A percentile compares a stretch with the other conserved stretches of the same genome.
These are phyloP conservation scores for Hyaloscypha bicolor DNA, from an alignment of 495 filamentous ascomycete species.

Conservation along the genomic window DNA sequence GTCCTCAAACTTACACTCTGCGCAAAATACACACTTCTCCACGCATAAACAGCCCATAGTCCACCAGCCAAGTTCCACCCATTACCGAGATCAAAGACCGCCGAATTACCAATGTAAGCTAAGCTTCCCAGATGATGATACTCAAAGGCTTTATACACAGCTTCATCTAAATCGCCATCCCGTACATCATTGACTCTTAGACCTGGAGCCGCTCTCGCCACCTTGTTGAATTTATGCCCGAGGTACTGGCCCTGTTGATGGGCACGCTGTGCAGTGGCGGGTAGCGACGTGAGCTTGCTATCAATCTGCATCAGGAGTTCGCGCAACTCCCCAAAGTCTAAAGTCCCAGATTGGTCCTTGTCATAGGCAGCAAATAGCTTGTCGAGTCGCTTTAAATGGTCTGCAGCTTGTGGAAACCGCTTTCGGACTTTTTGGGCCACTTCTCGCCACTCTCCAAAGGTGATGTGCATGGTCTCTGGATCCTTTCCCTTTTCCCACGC, in stretches of 20 bases:
- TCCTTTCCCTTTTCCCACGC: slow-evolving; percentile 92
- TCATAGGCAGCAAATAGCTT: slow-evolving; percentile 90
- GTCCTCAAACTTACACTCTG: slow-evolving; percentile 96
- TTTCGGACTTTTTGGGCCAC: slow-evolving; percentile 82
- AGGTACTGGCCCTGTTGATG: slow-evolving; percentile 97
- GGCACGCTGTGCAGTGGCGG: slow-evolving; percentile 93
- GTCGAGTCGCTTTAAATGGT: slow-evolving; percentile 87
- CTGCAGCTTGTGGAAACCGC: slow-evolving; percentile 90
- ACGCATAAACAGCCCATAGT: slow-evolving; percentile 91
- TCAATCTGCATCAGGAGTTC: slow-evolving; percentile 91
- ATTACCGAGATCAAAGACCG: slow-evolving; percentile 80
- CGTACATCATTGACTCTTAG: slow-evolving; percentile 75
- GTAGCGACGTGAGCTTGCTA: slow-evolving; percentile 81
- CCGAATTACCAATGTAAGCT: slow-evolving; percentile 95
- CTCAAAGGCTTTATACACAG: slow-evolving; percentile 93
- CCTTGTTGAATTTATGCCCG: slow-evolving; percentile 90
- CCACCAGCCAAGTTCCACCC: slow-evolving; percentile 83
- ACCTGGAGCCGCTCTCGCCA: slow-evolving; percentile 78
- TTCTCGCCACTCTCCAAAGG: slow-evolving; percentile 83
- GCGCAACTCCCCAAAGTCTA: slow-evolving; percentile 89
- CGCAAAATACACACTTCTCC: slow-evolving; percentile 96
- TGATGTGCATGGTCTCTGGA: slow-evolving; percentile 78
- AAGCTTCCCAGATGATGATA: slow-evolving; percentile 91
- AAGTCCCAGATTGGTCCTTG: slow-evolving; percentile 85
- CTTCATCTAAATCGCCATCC: slow-evolving; percentile 90